Evolutionary conservation across 2,329 filamentous ascomycete species (phyloP), one percentile per base, ranked within the genome.

Genomic region (Xylariaceae sp.): DNA sequence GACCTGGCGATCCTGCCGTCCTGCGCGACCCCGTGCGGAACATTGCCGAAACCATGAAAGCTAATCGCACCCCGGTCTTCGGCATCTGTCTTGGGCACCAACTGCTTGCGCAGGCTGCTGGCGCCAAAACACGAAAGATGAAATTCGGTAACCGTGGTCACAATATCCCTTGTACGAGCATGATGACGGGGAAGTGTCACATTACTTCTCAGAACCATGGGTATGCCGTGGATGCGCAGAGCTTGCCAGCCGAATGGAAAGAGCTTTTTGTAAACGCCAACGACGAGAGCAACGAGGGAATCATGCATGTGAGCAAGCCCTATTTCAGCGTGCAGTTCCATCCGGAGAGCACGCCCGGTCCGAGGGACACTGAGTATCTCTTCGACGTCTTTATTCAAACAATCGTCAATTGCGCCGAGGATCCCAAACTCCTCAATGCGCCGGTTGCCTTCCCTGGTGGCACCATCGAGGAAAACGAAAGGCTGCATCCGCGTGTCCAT

Each of bases 301-400:
- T 98, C 55, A 82, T 89, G 61, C 88, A 96, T 59, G 67, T 75
- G 31, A 75, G 68, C 58, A 83, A 80, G 53, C 92, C 92, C 32
- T 93, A 90, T 67, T 98, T 98, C 72, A 95, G 88, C 69, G 92
- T 96, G n/a, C 92, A 98, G 58, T 98, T 98, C 67, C 92, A 98
- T 56, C 92, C 92, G 0, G 92, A 98, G 63, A 94, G 89, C 68
- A 93, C 88, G 1, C 92, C 92, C 3, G 92, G 92, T 37, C 92
- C 92, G 32, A 77, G 87, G 22, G 92, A 98, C 57, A 98, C 92
- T 18, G 92, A 98, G 59, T 95, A 85, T 56, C 72, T 98, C 17
- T 98, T 98, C 46, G 89, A 98, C 60, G 87, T 96, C 43, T 98
- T 98, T 68, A 84, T 98, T 56, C 67, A 82, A 63, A 83, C 88